Conservation (phyloP, 495 filamentous ascomycete species). For the Annulohypoxylon moriforme region DNA sequence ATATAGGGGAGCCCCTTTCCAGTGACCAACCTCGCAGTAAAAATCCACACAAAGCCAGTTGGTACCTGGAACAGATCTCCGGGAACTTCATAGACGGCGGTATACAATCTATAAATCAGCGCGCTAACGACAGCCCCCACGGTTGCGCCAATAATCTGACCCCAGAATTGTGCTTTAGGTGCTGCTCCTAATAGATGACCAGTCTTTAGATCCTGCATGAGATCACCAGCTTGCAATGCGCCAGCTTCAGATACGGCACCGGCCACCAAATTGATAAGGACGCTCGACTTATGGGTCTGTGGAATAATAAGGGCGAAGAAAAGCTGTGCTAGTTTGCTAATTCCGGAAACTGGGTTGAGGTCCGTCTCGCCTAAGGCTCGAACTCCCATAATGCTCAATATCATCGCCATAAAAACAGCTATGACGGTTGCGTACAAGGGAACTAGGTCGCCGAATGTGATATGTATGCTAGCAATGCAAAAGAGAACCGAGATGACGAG, state of each 20-base stretch:
- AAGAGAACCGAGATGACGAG: slow-evolving; percentile 80
- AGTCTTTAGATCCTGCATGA: slow-evolving; percentile 99
- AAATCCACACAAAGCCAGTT: slow-evolving; percentile 96
- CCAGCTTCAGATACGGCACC: slow-evolving; percentile 90
- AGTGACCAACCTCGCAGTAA: slow-evolving; percentile 93
- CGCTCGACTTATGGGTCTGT: slow-evolving; percentile 75
- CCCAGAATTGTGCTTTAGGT: slow-evolving; percentile 95
- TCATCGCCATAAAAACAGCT: slow-evolving; percentile 85
- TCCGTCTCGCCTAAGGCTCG: slow-evolving; percentile 95
- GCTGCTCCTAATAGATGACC: slow-evolving; percentile 92
- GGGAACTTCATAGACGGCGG: slow-evolving; percentile 86
- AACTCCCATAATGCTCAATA: slow-evolving; percentile 95
- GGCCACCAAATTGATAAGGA: slow-evolving; percentile 92
- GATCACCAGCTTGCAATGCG: slow-evolving; percentile 93
- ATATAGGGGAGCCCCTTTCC: slow-evolving; percentile 87
- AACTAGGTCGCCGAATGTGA: slow-evolving; percentile 77
- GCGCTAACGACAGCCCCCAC: slow-evolving; percentile 91
- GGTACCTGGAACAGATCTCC: slow-evolving; percentile 92
- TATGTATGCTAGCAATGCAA: slow-evolving; percentile 82
- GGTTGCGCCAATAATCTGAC: slow-evolving; percentile 89
- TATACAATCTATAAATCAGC: slow-evolving; percentile 91
- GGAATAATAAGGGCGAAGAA: slow-evolving; percentile 90
- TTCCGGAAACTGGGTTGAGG: slow-evolving; percentile 95
- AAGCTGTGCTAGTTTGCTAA: slow-evolving; percentile 95
- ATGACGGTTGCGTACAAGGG: slow-evolving; percentile 80